Evolutionary conservation across 495 filamentous ascomycete genomes (phyloP).

Genomic region (Penicillium fimorum): DNA sequence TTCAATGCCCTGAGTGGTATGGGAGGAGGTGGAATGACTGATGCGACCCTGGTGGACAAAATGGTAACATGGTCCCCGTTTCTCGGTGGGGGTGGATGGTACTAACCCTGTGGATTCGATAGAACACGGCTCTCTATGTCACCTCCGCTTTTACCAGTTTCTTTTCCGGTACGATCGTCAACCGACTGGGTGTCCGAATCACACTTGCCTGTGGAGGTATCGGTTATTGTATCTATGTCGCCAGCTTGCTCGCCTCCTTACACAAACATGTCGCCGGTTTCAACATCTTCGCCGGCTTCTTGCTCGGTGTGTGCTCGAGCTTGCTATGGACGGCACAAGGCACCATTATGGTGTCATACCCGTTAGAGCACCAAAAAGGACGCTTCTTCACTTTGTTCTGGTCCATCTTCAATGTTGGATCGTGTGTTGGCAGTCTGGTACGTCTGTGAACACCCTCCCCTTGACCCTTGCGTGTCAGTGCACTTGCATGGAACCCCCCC

Average conservation of each 20-base stretch:
- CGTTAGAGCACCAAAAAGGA: constrained; percentile 41
- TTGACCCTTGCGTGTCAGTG: too few species aligned
- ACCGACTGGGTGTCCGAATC: constrained; percentile 37
- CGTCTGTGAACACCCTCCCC: neutral
- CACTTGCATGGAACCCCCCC: too few species aligned
- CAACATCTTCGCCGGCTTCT: constrained; percentile 58
- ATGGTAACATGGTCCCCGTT: constrained; percentile 21
- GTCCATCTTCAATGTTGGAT: constrained; percentile 51
- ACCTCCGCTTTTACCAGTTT: constrained; percentile 49
- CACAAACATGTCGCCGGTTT: constrained; percentile 68
- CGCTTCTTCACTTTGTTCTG: constrained; percentile 48
- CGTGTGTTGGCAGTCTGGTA: constrained; percentile 43
- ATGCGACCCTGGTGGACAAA: constrained; percentile 34
- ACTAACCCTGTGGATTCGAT: neutral
- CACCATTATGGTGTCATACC: constrained; percentile 51
- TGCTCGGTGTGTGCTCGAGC: constrained; percentile 44
- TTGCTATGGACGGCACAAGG: constrained; percentile 50
- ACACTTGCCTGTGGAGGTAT: constrained; percentile 41
- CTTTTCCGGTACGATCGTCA: constrained; percentile 47
- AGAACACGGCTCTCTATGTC: constrained; percentile 58
- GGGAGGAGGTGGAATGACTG: constrained; percentile 49
- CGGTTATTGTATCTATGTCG: constrained; percentile 42
- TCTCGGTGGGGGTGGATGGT: neutral
- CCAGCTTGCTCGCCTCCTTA: constrained; percentile 55
- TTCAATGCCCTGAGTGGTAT: constrained; percentile 64